Evolutionary conservation across 305 asterid genomes (phyloP), one percentile per base, ranked within the genome.

Genomic region (Andrographis paniculata): DNA sequence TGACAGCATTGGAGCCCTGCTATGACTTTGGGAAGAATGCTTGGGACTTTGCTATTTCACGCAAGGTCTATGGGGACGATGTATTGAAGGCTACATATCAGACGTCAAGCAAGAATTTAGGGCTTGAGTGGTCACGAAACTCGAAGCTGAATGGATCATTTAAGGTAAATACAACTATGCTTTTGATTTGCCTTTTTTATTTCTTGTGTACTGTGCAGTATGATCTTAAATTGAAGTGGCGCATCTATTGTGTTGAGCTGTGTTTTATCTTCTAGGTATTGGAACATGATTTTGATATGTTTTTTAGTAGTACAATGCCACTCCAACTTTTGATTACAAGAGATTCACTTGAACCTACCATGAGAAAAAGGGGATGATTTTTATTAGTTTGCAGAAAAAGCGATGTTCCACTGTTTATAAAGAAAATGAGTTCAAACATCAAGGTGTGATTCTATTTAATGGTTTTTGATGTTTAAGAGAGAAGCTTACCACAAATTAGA

Each of bases 81-180:
- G 70, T 81, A 52, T 50, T 88, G 49, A 75, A 55, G 75, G 93
- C 82, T 65, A 72, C 93, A 9, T 88, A 84, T 64, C 95, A 82
- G 71, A 70, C 94, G 3, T 64, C 79, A 17, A 72, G 65, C 62
- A 88, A 69, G 76, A 70, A 81, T 59, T 72, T 88, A 79, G 94
- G 89, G 63, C 73, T 88, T 15, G 93, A 84, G 66, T 87, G 97
- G 97, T 65, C 76, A 0, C 71, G 94, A 59, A 77, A 56, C 62
- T 78, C 92, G 10, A 79, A 75, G 65, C 19, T 56, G 45, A 68
- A 69, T 38, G 95, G 97, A 6, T 73, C 92, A 0, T 75, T 87
- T 52, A 87, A 87, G 97, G 97, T 87, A 87, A 51, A 52, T 46
- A 22, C 48, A 22, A 12, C 41, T 14, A 5, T 46, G 21, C 20